Conservation (phyloP, 2,329 filamentous ascomycete species). For the Fusarium verticillioides region DNA sequence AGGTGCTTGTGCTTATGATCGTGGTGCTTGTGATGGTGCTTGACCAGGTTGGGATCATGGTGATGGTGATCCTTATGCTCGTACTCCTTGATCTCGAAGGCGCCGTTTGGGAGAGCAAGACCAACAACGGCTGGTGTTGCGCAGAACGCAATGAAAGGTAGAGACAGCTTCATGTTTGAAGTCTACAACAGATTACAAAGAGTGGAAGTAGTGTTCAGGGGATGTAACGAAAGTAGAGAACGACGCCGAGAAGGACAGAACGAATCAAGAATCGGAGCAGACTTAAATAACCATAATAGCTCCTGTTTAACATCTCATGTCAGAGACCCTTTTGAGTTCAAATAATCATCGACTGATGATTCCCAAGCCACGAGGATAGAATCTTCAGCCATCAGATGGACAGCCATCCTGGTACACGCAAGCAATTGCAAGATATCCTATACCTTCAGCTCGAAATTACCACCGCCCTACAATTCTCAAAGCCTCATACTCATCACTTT, state of each 20-base stretch:
- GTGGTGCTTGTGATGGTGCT: conserved; percentile 26
- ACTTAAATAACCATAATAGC: conserved; percentile 14
- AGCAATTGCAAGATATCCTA: not conserved
- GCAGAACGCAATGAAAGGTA: conserved; percentile 39
- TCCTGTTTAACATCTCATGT: not conserved
- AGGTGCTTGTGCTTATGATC: conserved; percentile 23
- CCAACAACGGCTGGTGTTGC: conserved; percentile 28
- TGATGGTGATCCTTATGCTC: conserved; percentile 6
- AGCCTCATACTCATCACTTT: not conserved
- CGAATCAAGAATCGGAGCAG: not conserved
- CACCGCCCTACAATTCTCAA: not conserved
- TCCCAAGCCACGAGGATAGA: not conserved
- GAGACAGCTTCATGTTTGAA: conserved; percentile 40
- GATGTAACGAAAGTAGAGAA: not conserved
- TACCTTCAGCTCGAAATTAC: not conserved
- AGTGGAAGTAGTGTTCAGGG: not conserved
- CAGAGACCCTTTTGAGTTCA: not conserved
- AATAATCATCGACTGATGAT: conserved; percentile 1
- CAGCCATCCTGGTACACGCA: not conserved
- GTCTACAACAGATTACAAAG: not conserved
- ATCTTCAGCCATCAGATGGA: not conserved
- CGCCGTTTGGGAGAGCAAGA: not conserved
- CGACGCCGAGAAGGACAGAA: not conserved
- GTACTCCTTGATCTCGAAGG: conserved; percentile 2
- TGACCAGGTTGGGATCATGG: conserved; percentile 16